phyloP scores from a whole-genome alignment of 345 rosid species.

The Clarkia xantiana region DNA sequence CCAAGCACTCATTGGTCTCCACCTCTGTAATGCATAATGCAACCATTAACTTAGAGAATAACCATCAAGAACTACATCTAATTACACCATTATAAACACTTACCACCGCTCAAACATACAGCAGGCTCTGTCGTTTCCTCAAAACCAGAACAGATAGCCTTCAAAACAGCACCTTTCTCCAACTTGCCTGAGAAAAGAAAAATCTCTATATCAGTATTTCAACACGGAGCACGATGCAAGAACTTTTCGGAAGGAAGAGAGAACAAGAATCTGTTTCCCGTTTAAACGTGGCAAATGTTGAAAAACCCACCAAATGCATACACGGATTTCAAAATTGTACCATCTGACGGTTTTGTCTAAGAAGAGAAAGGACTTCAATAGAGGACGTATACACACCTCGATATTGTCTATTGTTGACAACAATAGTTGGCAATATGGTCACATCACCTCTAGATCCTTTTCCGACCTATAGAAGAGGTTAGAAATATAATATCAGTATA shows the following conservation, averaged over 20 bases:
- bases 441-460: slow-evolving; percentile 99
- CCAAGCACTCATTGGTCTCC: slow-evolving; percentile 95
- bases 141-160: slow-evolving; percentile 92
- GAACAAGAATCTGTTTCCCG: no score
- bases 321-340: no score
- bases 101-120: slow-evolving; percentile 80
- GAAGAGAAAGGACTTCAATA: neutral
- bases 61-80: neutral
- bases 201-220: neutral
- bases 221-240: no score
- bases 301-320: neutral
- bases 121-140: slow-evolving; percentile 96
- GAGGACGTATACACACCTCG: slow-evolving; percentile 42
- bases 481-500: slow-evolving; percentile 13
- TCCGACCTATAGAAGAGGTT: slow-evolving; percentile 48
- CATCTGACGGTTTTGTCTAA: no score
- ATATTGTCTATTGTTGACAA: slow-evolving; percentile 86
- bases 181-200: slow-evolving; percentile 50
- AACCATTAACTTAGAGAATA: neutral
- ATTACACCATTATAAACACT: slow-evolving; percentile 9
- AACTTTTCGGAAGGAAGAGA: no score
- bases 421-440: slow-evolving; percentile 95
- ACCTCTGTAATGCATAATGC: slow-evolving; percentile 36
- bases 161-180: slow-evolving; percentile 85
- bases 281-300: no score